Percentiles rank a stretch among this genome's conserved stretches.
These are phyloP conservation scores for Ophiostoma triangulosporum DNA, from an alignment of 2,329 filamentous ascomycete genomes.

Conservation along the genomic window DNA sequence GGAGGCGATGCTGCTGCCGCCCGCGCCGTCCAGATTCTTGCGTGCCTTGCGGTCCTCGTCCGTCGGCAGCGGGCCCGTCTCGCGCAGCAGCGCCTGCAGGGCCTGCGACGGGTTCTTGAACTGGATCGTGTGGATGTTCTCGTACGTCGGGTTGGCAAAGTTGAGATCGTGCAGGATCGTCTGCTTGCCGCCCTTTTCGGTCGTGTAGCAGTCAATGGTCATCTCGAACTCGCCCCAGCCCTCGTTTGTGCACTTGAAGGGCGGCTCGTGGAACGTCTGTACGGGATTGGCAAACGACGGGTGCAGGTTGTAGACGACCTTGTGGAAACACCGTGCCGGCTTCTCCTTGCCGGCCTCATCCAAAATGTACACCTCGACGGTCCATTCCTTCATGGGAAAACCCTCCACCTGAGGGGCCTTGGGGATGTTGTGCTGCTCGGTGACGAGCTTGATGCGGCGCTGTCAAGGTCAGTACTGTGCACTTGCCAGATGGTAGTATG, in stretches of 20 bases:
- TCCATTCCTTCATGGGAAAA: constrained; percentile 89
- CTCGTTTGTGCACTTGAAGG: constrained; percentile 83
- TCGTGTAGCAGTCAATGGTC: constrained; percentile 66
- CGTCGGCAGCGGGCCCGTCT: constrained; percentile 74
- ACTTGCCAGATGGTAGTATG: not conserved
- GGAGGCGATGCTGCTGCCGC: constrained; percentile 13
- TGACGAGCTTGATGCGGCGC: constrained; percentile 84
- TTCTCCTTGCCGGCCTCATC: constrained; percentile 79
- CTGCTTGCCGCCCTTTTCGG: constrained; percentile 75
- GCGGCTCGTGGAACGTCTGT: constrained; percentile 71
- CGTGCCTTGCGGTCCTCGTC: constrained; percentile 52
- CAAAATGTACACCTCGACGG: constrained; percentile 68
- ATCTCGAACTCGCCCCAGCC: constrained; percentile 99
- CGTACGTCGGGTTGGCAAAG: constrained; percentile 71
- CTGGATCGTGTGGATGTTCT: constrained; percentile 63
- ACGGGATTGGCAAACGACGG: constrained; percentile 80
- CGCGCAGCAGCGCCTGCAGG: constrained; percentile 64
- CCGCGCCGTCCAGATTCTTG: constrained; percentile 46
- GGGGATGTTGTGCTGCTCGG: constrained; percentile 70
- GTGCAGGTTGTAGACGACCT: constrained; percentile 85
- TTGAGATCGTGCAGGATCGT: constrained; percentile 79
- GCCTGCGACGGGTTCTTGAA: constrained; percentile 90
- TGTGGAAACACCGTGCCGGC: constrained; percentile 75
- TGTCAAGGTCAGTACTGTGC: constrained; percentile 30
- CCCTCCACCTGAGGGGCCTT: constrained; percentile 68